A percentile compares a stretch with the other conserved stretches of the same genome.
Conservation (phyloP, 352 stramenopile species). For the Pythium rhizo-oryzae region DNA sequence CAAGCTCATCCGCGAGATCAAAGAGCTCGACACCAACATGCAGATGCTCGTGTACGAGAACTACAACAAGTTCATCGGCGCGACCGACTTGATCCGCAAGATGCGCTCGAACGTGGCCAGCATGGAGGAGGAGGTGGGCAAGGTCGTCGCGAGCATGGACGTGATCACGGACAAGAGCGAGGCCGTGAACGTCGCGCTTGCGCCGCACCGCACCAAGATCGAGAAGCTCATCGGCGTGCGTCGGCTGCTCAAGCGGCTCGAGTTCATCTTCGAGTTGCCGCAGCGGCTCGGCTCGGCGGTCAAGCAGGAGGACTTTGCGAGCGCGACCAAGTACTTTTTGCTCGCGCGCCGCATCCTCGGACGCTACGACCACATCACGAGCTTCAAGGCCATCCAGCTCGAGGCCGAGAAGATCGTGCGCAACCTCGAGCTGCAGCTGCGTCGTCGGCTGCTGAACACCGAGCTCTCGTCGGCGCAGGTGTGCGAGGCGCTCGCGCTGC, state of each 20-base stretch:
- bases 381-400: constrained; percentile 89
- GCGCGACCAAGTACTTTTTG: constrained; percentile 88
- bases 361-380: constrained; percentile 89
- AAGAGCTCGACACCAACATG: constrained; percentile 98
- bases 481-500: constrained; percentile 63
- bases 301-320: constrained; percentile 88
- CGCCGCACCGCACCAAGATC: constrained; percentile 86
- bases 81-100: constrained; percentile 98
- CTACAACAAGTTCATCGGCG: constrained; percentile 99
- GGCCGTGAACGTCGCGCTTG: constrained; percentile 90
- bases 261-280: constrained; percentile 98
- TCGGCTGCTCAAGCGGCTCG: constrained; percentile 95
- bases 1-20: constrained; percentile 88
- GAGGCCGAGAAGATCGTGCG: constrained; percentile 88
- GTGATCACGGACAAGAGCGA: constrained; percentile 85
- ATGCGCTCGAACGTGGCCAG: constrained; percentile 94
- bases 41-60: constrained; percentile 99
- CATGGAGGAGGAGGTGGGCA: constrained; percentile 90
- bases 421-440: constrained; percentile 67
- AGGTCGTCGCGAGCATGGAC: constrained; percentile 89
- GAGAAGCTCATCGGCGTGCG: constrained; percentile 98
- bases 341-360: constrained; percentile 83
- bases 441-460: constrained; percentile 52
- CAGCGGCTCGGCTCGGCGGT: constrained; percentile 81
- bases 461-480: constrained; percentile 58